These are phyloP conservation scores for Inga oerstediana DNA, from an alignment of 306 rosid genomes.

Conservation along the genomic window DNA sequence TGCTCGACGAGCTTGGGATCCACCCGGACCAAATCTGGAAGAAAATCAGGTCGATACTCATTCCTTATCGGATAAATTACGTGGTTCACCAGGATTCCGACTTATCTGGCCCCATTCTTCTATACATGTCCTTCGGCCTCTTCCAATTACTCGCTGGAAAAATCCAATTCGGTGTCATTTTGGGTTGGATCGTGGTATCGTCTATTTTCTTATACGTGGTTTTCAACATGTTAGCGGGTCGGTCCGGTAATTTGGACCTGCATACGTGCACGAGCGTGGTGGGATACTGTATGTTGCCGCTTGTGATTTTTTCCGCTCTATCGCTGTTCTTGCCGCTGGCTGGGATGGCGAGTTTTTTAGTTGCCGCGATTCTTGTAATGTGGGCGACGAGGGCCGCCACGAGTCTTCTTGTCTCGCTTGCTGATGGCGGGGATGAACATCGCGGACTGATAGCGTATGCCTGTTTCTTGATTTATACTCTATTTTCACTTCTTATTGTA, in stretches of 20 bases:
- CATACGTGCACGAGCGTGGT: constrained; percentile 23
- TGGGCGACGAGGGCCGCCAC: constrained; percentile 13
- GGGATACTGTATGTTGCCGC: constrained; percentile 19
- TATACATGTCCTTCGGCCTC: constrained; percentile 15
- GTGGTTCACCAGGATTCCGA: constrained; percentile 13
- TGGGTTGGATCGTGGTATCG: constrained; percentile 19
- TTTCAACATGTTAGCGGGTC: constrained; percentile 23
- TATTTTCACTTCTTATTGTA: constrained; percentile 16
- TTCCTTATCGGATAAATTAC: constrained; percentile 10
- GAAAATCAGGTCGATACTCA: constrained; percentile 5
- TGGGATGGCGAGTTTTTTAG: background rate
- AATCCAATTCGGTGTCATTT: constrained; percentile 22
- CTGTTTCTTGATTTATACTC: constrained; percentile 4
- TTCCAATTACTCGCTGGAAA: constrained; percentile 20
- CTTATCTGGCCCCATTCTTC: constrained; percentile 18
- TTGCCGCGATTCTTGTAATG: background rate
- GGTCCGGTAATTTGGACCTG: constrained; percentile 21
- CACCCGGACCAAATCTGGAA: constrained; percentile 20
- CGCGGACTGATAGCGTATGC: constrained; percentile 15
- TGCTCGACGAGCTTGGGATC: constrained; percentile 24
- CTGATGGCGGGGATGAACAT: constrained; percentile 1
- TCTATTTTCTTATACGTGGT: constrained; percentile 19
- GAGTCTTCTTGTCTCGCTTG: constrained; percentile 3
- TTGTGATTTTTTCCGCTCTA: constrained; percentile 18
- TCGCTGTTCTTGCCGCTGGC: constrained; percentile 14